Conservation (phyloP, 2,329 filamentous ascomycete genomes). For the Exophiala mesophila region DNA sequence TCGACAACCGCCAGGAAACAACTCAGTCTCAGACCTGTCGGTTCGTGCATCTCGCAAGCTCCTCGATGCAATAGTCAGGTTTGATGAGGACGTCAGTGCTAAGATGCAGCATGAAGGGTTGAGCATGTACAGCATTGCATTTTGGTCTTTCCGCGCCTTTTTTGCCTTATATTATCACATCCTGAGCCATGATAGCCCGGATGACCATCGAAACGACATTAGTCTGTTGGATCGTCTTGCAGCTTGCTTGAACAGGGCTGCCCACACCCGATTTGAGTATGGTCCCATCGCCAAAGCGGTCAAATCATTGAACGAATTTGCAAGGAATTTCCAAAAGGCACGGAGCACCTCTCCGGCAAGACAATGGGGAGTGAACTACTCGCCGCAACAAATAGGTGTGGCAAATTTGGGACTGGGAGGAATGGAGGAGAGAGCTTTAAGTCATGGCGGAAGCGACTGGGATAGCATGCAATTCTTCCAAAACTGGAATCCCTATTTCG, state of each 20-base stretch:
- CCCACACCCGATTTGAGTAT: not conserved
- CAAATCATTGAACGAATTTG: not conserved
- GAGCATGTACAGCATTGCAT: not conserved
- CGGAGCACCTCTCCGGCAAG: not conserved
- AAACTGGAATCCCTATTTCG: not conserved
- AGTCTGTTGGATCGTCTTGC: not conserved
- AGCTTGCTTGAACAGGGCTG: not conserved
- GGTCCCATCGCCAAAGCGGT: slow-evolving; percentile 1
- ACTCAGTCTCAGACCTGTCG: not conserved
- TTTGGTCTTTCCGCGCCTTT: slow-evolving; percentile 1
- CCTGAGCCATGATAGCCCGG: not conserved
- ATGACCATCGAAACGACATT: not conserved
- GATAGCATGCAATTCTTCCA: not conserved
- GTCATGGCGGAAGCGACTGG: not conserved
- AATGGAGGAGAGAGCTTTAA: not conserved
- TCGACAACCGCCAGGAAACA: not conserved
- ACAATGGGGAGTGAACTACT: not conserved
- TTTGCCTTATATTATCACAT: slow-evolving; percentile 2
- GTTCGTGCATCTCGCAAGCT: not conserved
- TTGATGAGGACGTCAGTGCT: not conserved
- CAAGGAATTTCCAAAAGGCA: slow-evolving; percentile 1
- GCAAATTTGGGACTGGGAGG: not conserved
- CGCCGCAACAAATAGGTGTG: not conserved
- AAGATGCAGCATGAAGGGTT: not conserved
- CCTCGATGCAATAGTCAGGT: not conserved